These are phyloP conservation scores for Torulaspora quercuum DNA, from an alignment of 805 yeast genomes.

Conservation along the genomic window DNA sequence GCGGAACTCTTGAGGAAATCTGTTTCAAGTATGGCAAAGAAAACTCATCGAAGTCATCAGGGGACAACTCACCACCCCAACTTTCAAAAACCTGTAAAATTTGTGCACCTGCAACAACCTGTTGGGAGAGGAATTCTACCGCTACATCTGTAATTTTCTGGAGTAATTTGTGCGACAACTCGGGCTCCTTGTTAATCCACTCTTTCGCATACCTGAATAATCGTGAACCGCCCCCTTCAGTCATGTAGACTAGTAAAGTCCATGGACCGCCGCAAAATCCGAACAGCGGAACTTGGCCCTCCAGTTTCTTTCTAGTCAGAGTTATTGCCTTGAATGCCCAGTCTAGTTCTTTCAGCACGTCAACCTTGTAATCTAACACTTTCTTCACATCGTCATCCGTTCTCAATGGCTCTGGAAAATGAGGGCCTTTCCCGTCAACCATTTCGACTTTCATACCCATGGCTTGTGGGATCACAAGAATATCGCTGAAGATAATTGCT, in stretches of 20 bases:
- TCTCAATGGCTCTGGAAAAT: constrained; percentile 84
- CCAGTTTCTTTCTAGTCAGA: constrained; percentile 76
- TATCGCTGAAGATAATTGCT: constrained; percentile 94
- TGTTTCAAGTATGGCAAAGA: constrained; percentile 83
- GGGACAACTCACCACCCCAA: constrained; percentile 97
- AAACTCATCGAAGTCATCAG: constrained; percentile 81
- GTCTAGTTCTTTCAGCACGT: constrained; percentile 70
- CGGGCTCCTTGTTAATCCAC: constrained; percentile 83
- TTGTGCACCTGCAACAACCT: constrained; percentile 97
- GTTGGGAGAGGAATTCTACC: constrained; percentile 87
- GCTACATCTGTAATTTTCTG: constrained; percentile 83
- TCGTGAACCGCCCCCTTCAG: constrained; percentile 95
- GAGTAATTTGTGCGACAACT: constrained; percentile 64
- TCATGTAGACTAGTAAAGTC: constrained; percentile 95
- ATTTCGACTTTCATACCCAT: constrained; percentile 94
- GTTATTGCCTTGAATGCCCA: constrained; percentile 97
- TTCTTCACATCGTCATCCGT: constrained; percentile 61
- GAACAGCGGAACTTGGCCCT: constrained; percentile 88
- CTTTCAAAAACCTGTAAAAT: constrained; percentile 95
- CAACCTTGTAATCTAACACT: constrained; percentile 56
- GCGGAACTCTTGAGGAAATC: constrained; percentile 65
- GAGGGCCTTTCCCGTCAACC: constrained; percentile 94
- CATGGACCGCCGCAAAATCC: constrained; percentile 99
- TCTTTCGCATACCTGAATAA: constrained; percentile 86
- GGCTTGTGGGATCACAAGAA: constrained; percentile 94